These are phyloP conservation scores for Moesziomyces aphidis DNA, from an alignment of 1,284 basidiomycete species.

Conservation along the genomic window DNA sequence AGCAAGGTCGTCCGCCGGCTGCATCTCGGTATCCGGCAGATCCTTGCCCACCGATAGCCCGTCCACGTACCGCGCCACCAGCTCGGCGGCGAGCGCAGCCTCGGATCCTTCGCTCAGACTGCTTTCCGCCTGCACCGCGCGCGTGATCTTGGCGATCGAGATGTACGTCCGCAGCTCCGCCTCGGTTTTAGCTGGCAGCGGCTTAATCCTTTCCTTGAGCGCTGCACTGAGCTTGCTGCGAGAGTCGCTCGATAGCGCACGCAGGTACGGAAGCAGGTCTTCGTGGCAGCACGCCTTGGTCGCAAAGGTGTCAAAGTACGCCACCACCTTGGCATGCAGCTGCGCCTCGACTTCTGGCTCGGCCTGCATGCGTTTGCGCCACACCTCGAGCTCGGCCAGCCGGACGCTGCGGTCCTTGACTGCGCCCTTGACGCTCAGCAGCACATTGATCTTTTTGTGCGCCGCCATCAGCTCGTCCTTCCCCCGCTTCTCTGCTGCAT, in stretches of 20 bases:
- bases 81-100: slow-evolving; percentile 3
- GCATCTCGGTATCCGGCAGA: slow-evolving; percentile 81
- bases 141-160: slow-evolving; percentile 43
- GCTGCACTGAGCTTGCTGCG: slow-evolving; percentile 25
- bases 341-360: slow-evolving; percentile 11
- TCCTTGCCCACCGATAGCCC: slow-evolving; percentile 75
- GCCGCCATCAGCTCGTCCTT: slow-evolving; percentile 23
- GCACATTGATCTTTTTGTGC: slow-evolving; percentile 27
- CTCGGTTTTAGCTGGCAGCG: slow-evolving; percentile 21
- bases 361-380: slow-evolving; percentile 4
- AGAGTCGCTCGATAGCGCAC: slow-evolving; percentile 71
- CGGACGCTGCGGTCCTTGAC: slow-evolving; percentile 75
- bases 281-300: slow-evolving; percentile 86
- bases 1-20: slow-evolving; percentile 85
- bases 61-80: slow-evolving; percentile 71
- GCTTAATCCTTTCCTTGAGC: slow-evolving; percentile 2
- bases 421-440: slow-evolving; percentile 75
- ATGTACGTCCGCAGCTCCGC: slow-evolving; percentile 31
- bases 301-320: slow-evolving; percentile 79
- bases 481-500: slow-evolving; percentile 38
- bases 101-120: slow-evolving; percentile 20
- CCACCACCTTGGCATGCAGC: slow-evolving; percentile 24
- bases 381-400: slow-evolving; percentile 74
- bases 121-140: slow-evolving; percentile 16
- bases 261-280: slow-evolving; percentile 78